Percentiles rank a stretch among this genome's conserved stretches.
phyloP scores from a whole-genome alignment of 1,284 basidiomycete species.

The Naganishia cerealis region DNA sequence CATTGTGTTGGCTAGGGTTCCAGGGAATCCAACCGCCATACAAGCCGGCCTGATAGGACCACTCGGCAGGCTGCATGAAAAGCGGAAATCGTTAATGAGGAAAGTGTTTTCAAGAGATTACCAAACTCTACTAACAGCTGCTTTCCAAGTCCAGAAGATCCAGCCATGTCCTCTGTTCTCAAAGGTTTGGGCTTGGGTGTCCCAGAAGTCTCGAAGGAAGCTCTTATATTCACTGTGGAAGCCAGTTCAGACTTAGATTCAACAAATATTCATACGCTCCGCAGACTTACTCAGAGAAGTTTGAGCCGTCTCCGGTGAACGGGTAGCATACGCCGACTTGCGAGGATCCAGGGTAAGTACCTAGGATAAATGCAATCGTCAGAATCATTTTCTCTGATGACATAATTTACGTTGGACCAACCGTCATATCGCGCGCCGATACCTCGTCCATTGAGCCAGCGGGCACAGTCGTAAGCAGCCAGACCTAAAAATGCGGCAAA shows the following conservation, averaged over 20 bases:
- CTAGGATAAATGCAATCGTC: not conserved
- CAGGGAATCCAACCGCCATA: conserved; percentile 78
- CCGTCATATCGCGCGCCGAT: conserved; percentile 79
- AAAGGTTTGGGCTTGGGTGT: conserved; percentile 65
- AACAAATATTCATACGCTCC: not conserved
- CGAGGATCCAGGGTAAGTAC: conserved; percentile 64
- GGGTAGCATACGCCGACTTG: conserved; percentile 70
- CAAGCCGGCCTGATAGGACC: conserved; percentile 63
- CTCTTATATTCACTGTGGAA: conserved; percentile 69
- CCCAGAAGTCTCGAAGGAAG: conserved; percentile 78
- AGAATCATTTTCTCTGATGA: not conserved
- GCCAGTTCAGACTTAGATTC: conserved; percentile 3
- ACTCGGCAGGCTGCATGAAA: conserved; percentile 60
- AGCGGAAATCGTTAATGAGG: not conserved
- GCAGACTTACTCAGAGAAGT: conserved; percentile 61
- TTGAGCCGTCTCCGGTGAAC: conserved; percentile 67
- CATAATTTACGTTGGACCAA: not conserved
- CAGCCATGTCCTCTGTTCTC: conserved; percentile 54
- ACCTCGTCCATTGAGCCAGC: conserved; percentile 70
- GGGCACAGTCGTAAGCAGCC: conserved; percentile 81
- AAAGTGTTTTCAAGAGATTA: not conserved
- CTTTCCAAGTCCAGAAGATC: conserved; percentile 53
- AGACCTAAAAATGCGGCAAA: conserved; percentile 38
- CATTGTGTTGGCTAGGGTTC: conserved; percentile 59
- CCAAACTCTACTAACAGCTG: conserved; percentile 31